Evolutionary conservation across 768 basidiomycete species (phyloP), one percentile per base, ranked within the genome.

Genomic region (Arthromyces matolae): DNA sequence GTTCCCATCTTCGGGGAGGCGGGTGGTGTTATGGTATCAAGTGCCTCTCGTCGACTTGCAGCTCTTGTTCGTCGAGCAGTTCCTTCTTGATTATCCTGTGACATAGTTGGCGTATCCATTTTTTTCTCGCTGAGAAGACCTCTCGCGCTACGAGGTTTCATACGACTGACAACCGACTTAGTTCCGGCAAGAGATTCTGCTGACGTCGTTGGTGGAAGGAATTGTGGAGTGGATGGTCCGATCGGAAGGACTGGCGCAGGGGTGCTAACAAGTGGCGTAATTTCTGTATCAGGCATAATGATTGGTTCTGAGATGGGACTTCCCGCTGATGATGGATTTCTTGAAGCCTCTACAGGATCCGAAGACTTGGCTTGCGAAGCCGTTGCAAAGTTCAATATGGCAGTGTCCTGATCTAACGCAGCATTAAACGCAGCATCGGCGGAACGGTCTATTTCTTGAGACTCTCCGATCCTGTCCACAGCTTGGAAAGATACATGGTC

Each of bases 61-160:
- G 50, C 62, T 42, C 43, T 61, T 49, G 42, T 68, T 61, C 47
- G 42, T 60, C 60, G 29, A 58, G 61, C 42, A 54, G 52, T 23
- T 49, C 59, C 33, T 51, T 49, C 44, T 25, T 33, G 32, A 14
- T 29, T 28, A 48, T 45, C 43, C 58, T 32, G 34, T 14, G 32
- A 27, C 18, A 31, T 31, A 12, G 13, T 33, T 19, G 42, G 33
- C 20, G 34, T 42, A 6, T 31, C 29, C 3, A 45, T 24, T 20
- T 22, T 40, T 39, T 32, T 46, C 14, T 46, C 46, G 23, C 29
- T 42, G 35, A 38, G 49, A n/a, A 51, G 60, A 28, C 63, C 47
- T 44, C 60, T 66, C 1, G 72, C 72, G 39, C 60, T 51, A 14
- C 74, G 69, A 38, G 66, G 63, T 63, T 69, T 77, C 68, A 75